These are phyloP conservation scores for Pythium aristosporum DNA, from an alignment of 352 stramenopile genomes.

Conservation along the genomic window DNA sequence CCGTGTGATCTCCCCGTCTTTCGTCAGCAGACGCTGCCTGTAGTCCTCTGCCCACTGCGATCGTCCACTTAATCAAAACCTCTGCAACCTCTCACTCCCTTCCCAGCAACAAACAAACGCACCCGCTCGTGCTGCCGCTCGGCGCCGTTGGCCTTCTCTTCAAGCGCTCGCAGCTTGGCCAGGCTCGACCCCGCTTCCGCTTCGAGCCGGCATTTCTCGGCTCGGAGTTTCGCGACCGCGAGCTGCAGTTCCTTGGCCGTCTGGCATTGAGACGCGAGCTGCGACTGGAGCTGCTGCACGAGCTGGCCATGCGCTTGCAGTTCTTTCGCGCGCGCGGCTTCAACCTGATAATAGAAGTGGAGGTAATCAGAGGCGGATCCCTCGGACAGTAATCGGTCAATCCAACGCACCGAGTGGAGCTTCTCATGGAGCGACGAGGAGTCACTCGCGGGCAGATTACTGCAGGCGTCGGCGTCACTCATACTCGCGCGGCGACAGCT, in stretches of 20 bases:
- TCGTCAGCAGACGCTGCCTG: conserved; percentile 12
- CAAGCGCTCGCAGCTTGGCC: conserved; percentile 12
- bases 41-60: conserved; percentile 14
- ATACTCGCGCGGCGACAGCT: conserved; percentile 3
- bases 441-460: not conserved
- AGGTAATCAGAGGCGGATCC: no score
- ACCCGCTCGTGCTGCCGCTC: conserved; percentile 16
- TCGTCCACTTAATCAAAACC: no score
- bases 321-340: conserved; percentile 36
- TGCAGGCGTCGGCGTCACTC: not conserved
- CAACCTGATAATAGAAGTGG: conserved; percentile 1
- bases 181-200: conserved; percentile 28
- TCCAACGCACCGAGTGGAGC: conserved; percentile 8
- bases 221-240: conserved; percentile 38
- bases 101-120: not conserved
- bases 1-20: conserved; percentile 19
- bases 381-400: not conserved
- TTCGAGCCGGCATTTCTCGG: conserved; percentile 46
- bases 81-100: not conserved
- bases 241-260: conserved; percentile 41
- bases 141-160: not conserved
- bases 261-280: conserved; percentile 25
- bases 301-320: conserved; percentile 46
- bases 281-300: conserved; percentile 34
- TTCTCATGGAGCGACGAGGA: conserved; percentile 7